These are phyloP conservation scores for Diplogelasinospora grovesii DNA, from an alignment of 495 filamentous ascomycete genomes.

Conservation along the genomic window DNA sequence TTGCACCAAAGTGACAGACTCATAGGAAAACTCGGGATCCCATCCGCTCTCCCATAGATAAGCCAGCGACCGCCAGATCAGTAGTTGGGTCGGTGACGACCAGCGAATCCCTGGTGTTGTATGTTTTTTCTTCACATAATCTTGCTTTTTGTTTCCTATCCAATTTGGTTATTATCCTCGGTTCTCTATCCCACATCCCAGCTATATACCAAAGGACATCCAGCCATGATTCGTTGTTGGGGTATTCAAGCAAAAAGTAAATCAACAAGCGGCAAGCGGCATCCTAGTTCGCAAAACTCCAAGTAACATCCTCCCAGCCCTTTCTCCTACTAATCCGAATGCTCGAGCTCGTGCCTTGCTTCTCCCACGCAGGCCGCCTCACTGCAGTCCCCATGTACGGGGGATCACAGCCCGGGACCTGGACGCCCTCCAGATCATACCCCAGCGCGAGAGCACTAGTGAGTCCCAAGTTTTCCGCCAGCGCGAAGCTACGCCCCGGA, in stretches of 20 bases:
- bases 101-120: constrained; percentile 37
- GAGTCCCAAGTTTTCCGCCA: constrained; percentile 31
- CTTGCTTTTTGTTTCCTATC: no score
- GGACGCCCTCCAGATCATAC: constrained; percentile 28
- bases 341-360: constrained; percentile 1
- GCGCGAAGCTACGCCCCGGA: constrained; percentile 40
- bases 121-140: no score
- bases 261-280: no score
- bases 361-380: constrained; percentile 6
- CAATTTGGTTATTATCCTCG: no score
- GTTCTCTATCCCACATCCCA: no score
- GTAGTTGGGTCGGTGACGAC: constrained; percentile 37
- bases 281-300: no score
- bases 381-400: background rate
- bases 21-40: constrained; percentile 45
- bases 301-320: constrained; percentile 23
- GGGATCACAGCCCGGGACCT: constrained; percentile 1
- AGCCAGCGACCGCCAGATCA: constrained; percentile 31
- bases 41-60: constrained; percentile 47
- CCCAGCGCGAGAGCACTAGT: constrained; percentile 28
- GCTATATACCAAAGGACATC: no score
- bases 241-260: no score
- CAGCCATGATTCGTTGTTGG: no score
- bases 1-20: no score
- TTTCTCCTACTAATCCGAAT: constrained; percentile 11